Percentiles rank a stretch among this genome's conserved stretches.
phyloP scores from a whole-genome alignment of 192 early-diverging fungal genomes.

The Lobulomyces angularis region DNA sequence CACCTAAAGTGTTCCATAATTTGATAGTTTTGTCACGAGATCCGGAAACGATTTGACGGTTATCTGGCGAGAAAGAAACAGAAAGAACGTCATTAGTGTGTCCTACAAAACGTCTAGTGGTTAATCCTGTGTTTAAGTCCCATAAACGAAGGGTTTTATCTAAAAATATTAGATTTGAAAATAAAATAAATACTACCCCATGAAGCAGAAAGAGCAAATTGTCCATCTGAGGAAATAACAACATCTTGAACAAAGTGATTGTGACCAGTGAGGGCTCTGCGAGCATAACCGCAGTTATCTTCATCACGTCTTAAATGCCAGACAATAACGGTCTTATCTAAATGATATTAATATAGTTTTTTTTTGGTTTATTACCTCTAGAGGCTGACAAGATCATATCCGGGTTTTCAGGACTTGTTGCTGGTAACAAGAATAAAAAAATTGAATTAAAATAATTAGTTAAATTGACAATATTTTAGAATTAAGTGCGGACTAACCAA shows the following conservation, averaged over 20 bases:
- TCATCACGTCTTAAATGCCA: conserved; percentile 94
- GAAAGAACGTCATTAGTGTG: conserved; percentile 97
- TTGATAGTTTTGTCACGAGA: conserved; percentile 99
- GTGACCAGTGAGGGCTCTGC: conserved; percentile 88
- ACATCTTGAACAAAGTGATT: conserved; percentile 99
- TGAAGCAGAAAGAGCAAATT: conserved; percentile 95
- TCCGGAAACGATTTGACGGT: conserved; percentile 98
- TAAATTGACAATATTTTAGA: no score
- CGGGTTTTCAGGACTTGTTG: conserved; percentile 90
- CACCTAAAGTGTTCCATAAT: conserved; percentile 99
- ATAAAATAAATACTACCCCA: conserved; percentile 47
- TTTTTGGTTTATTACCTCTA: conserved; percentile 56
- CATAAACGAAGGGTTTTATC: conserved; percentile 99
- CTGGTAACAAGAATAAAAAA: no score
- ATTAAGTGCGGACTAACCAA: no score
- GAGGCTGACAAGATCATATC: conserved; percentile 96
- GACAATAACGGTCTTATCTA: conserved; percentile 97
- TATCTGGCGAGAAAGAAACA: conserved; percentile 98
- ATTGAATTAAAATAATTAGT: no score
- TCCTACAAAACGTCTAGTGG: conserved; percentile 93
- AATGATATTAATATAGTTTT: not conserved
- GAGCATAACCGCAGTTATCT: conserved; percentile 79
- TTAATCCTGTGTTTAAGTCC: conserved; percentile 90
- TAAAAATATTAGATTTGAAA: conserved; percentile 11
- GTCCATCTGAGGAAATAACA: conserved; percentile 96